phyloP scores from a whole-genome alignment of 2,329 filamentous ascomycete species.

The Botrytis paeoniae region DNA sequence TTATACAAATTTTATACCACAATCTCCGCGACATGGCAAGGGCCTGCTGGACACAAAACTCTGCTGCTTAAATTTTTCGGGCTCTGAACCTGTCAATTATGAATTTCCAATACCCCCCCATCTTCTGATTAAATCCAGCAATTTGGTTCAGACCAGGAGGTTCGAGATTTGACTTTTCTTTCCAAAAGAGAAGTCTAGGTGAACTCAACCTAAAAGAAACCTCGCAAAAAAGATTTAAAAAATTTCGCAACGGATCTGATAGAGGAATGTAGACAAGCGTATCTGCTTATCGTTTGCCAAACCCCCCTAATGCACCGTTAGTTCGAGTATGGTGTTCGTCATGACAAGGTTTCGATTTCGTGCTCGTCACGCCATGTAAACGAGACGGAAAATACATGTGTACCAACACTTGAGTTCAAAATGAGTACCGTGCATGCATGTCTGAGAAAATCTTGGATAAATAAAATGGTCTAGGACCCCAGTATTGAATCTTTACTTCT shows the following conservation, averaged over 20 bases:
- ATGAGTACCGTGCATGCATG: background rate
- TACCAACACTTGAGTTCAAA: background rate
- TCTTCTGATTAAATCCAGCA: background rate
- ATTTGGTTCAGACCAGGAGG: background rate
- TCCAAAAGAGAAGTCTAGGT: background rate
- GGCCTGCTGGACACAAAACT: background rate
- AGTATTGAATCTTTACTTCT: background rate
- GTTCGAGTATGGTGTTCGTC: slow-evolving; percentile 1
- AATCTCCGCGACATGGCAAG: background rate
- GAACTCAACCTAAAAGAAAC: background rate
- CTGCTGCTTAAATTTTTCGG: background rate
- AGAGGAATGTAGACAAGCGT: background rate
- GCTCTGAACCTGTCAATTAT: too few relatives aligned
- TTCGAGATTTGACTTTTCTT: background rate
- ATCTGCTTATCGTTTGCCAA: background rate
- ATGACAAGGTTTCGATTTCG: slow-evolving; percentile 17
- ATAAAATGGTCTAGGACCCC: background rate
- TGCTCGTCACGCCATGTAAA: slow-evolving; percentile 18
- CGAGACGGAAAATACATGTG: background rate
- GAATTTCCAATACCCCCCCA: background rate
- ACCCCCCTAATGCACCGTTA: background rate
- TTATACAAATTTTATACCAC: background rate
- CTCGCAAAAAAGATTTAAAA: too few relatives aligned
- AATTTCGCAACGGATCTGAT: background rate
- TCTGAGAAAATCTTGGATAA: background rate